Percentiles rank a stretch among this genome's conserved stretches.
phyloP scores from a whole-genome alignment of 78 protist species.

The Dictyostelium purpureum region DNA sequence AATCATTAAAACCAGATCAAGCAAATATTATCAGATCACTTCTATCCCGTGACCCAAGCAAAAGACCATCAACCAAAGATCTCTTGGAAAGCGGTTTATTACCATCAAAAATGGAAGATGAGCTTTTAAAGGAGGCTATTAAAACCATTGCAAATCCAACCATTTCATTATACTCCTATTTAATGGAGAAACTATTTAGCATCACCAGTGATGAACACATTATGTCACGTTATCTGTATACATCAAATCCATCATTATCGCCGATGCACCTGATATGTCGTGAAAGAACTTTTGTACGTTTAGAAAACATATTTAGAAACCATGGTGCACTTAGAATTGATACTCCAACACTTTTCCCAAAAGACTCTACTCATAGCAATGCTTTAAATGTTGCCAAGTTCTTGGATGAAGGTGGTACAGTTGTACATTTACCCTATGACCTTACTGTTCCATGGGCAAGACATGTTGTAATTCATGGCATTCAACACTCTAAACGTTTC shows the following conservation, averaged over 20 bases:
- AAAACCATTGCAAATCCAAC: slow-evolving; percentile 65
- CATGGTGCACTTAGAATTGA: slow-evolving; percentile 75
- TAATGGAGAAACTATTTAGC: slow-evolving; percentile 69
- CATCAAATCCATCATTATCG: neutral
- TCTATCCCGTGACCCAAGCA: slow-evolving; percentile 27
- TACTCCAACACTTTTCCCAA: slow-evolving; percentile 75
- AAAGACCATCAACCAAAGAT: slow-evolving; percentile 74
- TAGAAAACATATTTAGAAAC: slow-evolving; percentile 13
- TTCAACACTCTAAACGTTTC: slow-evolving; percentile 15
- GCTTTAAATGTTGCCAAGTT: neutral
- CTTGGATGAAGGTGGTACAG: slow-evolving; percentile 79
- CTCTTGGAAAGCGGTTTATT: slow-evolving; percentile 44
- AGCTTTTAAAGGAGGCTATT: slow-evolving; percentile 73
- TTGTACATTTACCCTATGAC: slow-evolving; percentile 66
- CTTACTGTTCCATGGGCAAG: slow-evolving; percentile 82
- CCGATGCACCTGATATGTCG: neutral
- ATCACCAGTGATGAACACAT: slow-evolving; percentile 45
- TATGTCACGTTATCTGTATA: slow-evolving; percentile 22
- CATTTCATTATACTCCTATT: slow-evolving; percentile 20
- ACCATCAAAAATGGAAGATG: slow-evolving; percentile 82
- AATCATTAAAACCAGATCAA: slow-evolving; percentile 63
- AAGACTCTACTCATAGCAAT: slow-evolving; percentile 1
- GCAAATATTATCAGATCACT: slow-evolving; percentile 62
- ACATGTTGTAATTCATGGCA: slow-evolving; percentile 62
- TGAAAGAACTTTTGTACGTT: slow-evolving; percentile 3